Conservation (phyloP, 495 filamentous ascomycete species). For the Pseudomonodictys pantanalensis region DNA sequence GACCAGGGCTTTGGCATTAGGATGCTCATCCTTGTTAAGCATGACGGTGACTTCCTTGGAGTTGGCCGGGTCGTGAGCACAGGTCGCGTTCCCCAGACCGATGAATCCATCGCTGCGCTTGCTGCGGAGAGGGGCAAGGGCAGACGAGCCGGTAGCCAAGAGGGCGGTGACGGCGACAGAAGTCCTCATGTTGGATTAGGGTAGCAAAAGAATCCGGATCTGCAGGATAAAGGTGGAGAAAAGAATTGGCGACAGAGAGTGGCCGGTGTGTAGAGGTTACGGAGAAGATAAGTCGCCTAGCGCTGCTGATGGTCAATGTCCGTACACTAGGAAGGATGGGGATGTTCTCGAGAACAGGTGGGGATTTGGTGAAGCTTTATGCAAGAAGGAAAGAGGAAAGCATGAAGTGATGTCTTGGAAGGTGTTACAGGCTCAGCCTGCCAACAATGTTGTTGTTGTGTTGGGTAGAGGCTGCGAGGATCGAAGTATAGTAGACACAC, state of each 20-base stretch:
- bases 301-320: constrained; percentile 21
- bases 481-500: constrained; percentile 9
- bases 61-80: constrained; percentile 28
- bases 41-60: constrained; percentile 44
- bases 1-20: constrained; percentile 9
- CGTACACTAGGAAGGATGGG: too few species aligned
- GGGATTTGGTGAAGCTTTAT: background rate
- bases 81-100: background rate
- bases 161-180: constrained; percentile 18
- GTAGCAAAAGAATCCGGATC: constrained; percentile 6
- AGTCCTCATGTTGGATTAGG: constrained; percentile 26
- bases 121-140: constrained; percentile 8
- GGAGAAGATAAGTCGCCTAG: constrained; percentile 10
- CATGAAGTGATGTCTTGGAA: too few species aligned
- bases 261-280: constrained; percentile 8
- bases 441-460: background rate
- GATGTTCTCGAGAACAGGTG: too few species aligned
- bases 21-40: constrained; percentile 33
- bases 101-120: constrained; percentile 25
- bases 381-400: background rate
- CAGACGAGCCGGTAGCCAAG: constrained; percentile 14
- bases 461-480: constrained; percentile 1
- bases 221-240: background rate
- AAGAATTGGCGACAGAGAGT: constrained; percentile 2
- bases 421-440: constrained; percentile 1